Percentiles rank a stretch among this genome's conserved stretches.
Conservation (phyloP, 345 rosid species). For the Turritis glabra region DNA sequence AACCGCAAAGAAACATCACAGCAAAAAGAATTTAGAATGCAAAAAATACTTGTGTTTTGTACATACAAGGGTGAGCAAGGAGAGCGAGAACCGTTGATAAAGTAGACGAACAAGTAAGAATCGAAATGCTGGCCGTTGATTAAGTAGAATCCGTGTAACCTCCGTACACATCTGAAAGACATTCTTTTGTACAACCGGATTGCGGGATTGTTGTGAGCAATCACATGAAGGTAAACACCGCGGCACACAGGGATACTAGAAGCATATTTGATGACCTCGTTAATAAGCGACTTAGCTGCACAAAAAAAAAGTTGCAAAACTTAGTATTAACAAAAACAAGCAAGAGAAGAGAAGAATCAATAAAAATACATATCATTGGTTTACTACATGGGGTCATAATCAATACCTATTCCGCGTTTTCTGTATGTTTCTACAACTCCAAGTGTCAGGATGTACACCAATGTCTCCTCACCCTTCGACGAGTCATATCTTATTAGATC, state of each 20-base stretch:
- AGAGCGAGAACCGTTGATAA: constrained; percentile 76
- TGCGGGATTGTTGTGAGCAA: constrained; percentile 86
- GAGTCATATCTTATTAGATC: constrained; percentile 78
- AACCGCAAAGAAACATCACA: not conserved
- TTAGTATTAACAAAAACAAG: constrained; percentile 22
- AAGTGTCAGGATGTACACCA: constrained; percentile 83
- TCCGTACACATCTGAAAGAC: constrained; percentile 77
- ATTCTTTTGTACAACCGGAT: constrained; percentile 83
- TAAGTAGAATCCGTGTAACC: constrained; percentile 71
- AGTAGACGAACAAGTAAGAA: constrained; percentile 82
- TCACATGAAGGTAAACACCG: constrained; percentile 94
- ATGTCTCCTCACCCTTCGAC: constrained; percentile 66
- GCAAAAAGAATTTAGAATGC: constrained; percentile 1
- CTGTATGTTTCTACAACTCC: constrained; percentile 85
- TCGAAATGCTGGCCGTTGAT: constrained; percentile 83
- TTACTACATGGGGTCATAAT: constrained; percentile 8
- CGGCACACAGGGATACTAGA: constrained; percentile 60
- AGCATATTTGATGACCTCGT: constrained; percentile 79
- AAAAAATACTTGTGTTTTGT: not conserved
- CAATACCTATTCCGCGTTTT: constrained; percentile 80
- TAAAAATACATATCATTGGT: not conserved
- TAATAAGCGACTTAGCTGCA: constrained; percentile 76
- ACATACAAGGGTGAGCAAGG: constrained; percentile 93
- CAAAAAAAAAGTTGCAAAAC: not conserved
- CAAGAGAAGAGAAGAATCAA: constrained; percentile 2